These are phyloP conservation scores for Pseudodiploospora longispora DNA, from an alignment of 2,329 filamentous ascomycete genomes.

Conservation along the genomic window DNA sequence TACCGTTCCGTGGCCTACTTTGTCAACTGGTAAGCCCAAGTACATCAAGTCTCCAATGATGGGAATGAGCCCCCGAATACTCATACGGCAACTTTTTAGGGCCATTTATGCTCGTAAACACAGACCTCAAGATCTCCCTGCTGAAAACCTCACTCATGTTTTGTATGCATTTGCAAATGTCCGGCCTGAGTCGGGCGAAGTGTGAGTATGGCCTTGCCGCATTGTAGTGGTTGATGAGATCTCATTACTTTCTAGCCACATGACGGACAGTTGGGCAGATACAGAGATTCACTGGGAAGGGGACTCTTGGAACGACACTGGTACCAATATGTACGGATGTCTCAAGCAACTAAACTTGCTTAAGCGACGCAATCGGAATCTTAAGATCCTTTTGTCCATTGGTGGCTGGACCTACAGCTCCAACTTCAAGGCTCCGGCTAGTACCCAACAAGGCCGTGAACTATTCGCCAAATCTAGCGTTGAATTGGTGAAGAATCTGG, in stretches of 20 bases:
- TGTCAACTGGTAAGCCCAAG: conserved; percentile 51
- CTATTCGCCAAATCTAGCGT: conserved; percentile 69
- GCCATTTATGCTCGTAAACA: conserved; percentile 83
- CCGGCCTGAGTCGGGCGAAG: conserved; percentile 68
- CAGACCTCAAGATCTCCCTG: conserved; percentile 75
- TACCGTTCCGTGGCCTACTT: conserved; percentile 66
- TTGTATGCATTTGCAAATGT: conserved; percentile 91
- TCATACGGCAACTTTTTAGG: conserved; percentile 29
- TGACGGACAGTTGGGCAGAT: conserved; percentile 58
- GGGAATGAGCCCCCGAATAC: neutral
- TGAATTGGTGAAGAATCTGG: conserved; percentile 67
- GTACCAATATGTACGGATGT: conserved; percentile 80
- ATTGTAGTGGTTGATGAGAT: conserved; percentile 1
- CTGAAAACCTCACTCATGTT: conserved; percentile 75
- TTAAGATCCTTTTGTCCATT: conserved; percentile 80
- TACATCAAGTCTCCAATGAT: neutral
- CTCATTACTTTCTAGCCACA: conserved; percentile 22
- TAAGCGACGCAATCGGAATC: conserved; percentile 71
- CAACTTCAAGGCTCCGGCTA: conserved; percentile 72
- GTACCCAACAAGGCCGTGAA: conserved; percentile 59
- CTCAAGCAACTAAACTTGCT: conserved; percentile 81
- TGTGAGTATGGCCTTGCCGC: conserved; percentile 34
- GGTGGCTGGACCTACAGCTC: conserved; percentile 88
- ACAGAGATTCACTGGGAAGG: conserved; percentile 65
- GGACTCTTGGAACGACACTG: conserved; percentile 62